phyloP scores from a whole-genome alignment of 148 eudicot genomes.

The Chenopodium album region DNA sequence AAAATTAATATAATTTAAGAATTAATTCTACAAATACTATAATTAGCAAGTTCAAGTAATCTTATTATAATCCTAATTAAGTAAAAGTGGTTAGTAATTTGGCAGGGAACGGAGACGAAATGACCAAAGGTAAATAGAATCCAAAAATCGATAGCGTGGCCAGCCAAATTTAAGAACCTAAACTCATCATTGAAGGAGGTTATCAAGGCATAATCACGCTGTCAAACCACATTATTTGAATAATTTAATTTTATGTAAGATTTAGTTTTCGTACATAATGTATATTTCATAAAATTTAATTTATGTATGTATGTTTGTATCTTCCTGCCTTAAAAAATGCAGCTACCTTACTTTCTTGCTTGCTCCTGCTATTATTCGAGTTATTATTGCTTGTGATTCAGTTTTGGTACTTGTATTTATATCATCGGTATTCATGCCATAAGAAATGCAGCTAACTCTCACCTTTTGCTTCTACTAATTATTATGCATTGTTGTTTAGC shows the following conservation, averaged over 20 bases:
- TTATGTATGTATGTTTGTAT: neutral
- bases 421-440: neutral
- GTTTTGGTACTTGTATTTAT: neutral
- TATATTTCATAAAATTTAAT: too few species aligned
- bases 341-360: neutral
- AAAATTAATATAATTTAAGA: too few species aligned
- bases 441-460: slow-evolving; percentile 4
- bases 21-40: neutral
- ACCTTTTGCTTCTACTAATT: neutral
- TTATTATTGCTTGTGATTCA: neutral
- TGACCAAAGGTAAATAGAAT: neutral
- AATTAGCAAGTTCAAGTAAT: neutral
- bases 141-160: neutral
- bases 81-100: neutral
- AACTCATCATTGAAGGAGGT: neutral
- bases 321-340: neutral
- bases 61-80: neutral
- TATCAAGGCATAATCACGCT: neutral
- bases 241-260: neutral
- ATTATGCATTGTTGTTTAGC: too few species aligned
- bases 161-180: neutral
- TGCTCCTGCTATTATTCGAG: neutral
- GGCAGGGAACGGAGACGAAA: neutral
- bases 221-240: neutral
- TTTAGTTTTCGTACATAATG: neutral